phyloP scores from a whole-genome alignment of 225 moss, liverwort and hornwort genomes.

The Neckera pumila region DNA sequence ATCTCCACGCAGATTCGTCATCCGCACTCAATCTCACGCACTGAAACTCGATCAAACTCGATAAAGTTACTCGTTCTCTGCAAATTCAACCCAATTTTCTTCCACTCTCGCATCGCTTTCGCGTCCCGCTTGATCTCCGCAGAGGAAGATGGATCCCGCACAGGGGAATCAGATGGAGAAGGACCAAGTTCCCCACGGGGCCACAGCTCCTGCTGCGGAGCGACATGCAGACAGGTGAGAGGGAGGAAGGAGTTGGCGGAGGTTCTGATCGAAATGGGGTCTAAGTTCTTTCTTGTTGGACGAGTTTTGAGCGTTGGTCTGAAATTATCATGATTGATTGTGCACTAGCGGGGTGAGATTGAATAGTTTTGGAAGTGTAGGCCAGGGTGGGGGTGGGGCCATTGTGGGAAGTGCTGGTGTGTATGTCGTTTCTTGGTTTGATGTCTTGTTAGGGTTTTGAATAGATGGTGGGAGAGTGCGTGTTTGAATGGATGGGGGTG shows the following conservation, averaged over 20 bases:
- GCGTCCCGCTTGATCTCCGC: neutral
- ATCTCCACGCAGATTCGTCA: neutral
- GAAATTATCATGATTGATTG: neutral
- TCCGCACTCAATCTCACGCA: neutral
- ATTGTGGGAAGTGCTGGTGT: neutral
- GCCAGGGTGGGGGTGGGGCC: too few relatives aligned
- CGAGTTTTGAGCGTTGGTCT: neutral
- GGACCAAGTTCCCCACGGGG: neutral
- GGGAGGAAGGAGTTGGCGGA: neutral
- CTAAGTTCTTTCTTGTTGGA: neutral
- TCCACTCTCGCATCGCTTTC: neutral
- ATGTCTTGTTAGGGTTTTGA: neutral
- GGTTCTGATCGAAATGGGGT: neutral
- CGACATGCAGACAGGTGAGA: neutral
- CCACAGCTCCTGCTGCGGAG: neutral
- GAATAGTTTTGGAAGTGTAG: neutral
- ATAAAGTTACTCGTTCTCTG: neutral
- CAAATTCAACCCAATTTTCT: neutral
- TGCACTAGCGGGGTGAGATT: neutral
- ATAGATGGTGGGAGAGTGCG: neutral
- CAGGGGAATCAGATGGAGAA: slow-evolving; percentile 1
- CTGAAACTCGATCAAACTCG: neutral
- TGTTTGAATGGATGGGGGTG: neutral
- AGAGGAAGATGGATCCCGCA: slow-evolving; percentile 1
- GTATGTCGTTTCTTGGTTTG: neutral